These are phyloP conservation scores for Monosporozyma unispora DNA, from an alignment of 805 yeast species.

Conservation along the genomic window DNA sequence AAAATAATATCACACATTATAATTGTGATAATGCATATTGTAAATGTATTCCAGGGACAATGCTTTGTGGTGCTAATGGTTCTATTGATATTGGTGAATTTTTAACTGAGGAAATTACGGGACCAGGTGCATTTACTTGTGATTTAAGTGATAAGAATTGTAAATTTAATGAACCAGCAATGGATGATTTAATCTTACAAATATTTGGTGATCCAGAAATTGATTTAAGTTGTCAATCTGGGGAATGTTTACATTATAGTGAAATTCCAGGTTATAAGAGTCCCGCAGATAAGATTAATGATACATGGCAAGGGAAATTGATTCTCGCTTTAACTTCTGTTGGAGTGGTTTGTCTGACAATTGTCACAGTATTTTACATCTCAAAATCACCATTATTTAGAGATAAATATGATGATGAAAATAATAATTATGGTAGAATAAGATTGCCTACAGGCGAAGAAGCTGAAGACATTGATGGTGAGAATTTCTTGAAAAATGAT, in stretches of 20 bases:
- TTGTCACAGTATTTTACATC: constrained; percentile 37
- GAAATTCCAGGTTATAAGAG: constrained; percentile 83
- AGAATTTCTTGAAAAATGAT: constrained; percentile 38
- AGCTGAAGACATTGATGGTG: constrained; percentile 23
- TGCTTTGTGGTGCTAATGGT: constrained; percentile 90
- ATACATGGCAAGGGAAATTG: constrained; percentile 34
- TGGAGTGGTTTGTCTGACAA: constrained; percentile 28
- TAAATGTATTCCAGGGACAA: constrained; percentile 81
- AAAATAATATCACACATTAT: constrained; percentile 61
- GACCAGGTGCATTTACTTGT: constrained; percentile 90
- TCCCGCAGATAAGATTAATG: constrained; percentile 39
- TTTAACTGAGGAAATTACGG: constrained; percentile 76
- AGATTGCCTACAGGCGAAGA: constrained; percentile 13
- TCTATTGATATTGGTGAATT: constrained; percentile 93
- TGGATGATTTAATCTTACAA: constrained; percentile 82
- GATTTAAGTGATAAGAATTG: constrained; percentile 55
- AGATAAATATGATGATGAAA: constrained; percentile 2
- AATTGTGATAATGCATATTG: constrained; percentile 74
- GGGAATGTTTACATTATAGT: constrained; percentile 88
- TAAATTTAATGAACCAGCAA: constrained; percentile 84
- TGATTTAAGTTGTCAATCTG: constrained; percentile 68
- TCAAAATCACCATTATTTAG: constrained; percentile 54
- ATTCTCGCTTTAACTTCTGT: constrained; percentile 34
- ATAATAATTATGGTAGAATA: constrained; percentile 12
- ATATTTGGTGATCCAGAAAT: constrained; percentile 95